A percentile compares a stretch with the other conserved stretches of the same genome.
Evolutionary conservation across 768 basidiomycete species (phyloP).

Genomic region (Naganishia kalamii): DNA sequence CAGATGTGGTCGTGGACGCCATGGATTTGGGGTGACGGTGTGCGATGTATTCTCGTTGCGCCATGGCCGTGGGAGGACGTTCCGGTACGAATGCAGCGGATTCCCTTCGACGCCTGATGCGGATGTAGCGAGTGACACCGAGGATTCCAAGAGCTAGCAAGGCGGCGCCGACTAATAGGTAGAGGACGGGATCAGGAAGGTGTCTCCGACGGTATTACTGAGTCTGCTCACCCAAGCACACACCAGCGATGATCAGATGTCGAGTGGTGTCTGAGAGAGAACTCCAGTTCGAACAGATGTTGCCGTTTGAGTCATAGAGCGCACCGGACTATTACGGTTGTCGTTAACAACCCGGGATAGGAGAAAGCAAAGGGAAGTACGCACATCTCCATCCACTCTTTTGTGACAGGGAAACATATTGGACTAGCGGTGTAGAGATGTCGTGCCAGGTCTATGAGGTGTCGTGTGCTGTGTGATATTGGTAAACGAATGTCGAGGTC

Average conservation of each 20-base stretch:
- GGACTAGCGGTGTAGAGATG: background rate
- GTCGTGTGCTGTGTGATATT: no score
- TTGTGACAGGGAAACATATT: background rate
- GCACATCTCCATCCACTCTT: background rate
- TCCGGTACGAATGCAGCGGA: background rate
- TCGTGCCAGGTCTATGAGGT: no score
- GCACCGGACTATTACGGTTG: background rate
- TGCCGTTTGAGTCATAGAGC: background rate
- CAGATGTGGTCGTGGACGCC: background rate
- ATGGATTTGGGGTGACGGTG: background rate
- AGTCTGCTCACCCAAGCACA: background rate
- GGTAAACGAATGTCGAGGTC: no score
- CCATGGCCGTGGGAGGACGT: background rate
- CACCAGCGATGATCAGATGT: background rate
- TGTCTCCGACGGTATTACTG: background rate
- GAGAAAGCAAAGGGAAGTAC: no score
- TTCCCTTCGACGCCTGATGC: background rate
- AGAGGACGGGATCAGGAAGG: no score
- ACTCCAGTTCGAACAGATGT: background rate
- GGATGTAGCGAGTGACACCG: background rate
- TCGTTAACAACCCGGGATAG: no score
- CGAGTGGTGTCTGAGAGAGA: background rate
- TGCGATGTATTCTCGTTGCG: background rate
- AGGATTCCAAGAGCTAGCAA: background rate
- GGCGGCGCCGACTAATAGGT: background rate